A percentile compares a stretch with the other conserved stretches of the same genome.
These are phyloP conservation scores for Colletotrichum truncatum DNA, from an alignment of 2,329 filamentous ascomycete genomes.

Conservation along the genomic window DNA sequence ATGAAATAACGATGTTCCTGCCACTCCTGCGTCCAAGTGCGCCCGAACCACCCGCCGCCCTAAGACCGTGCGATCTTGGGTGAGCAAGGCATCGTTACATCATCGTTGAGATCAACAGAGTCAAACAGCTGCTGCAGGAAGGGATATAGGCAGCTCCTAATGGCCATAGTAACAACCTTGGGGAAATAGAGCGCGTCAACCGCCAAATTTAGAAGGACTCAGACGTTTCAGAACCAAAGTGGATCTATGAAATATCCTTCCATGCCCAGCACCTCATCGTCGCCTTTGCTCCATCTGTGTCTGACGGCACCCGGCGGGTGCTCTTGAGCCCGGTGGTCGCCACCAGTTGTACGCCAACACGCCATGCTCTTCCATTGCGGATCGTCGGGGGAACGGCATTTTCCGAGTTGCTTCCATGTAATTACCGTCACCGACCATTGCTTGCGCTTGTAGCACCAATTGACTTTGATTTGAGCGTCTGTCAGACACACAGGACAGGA, in stretches of 20 bases:
- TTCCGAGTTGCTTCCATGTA: conserved; percentile 26
- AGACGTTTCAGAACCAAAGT: no score
- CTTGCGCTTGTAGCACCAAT: background rate
- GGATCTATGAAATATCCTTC: conserved; percentile 17
- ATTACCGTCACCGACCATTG: conserved; percentile 21
- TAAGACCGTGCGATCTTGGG: no score
- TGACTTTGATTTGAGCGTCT: conserved; percentile 21
- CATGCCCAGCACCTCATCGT: conserved; percentile 9
- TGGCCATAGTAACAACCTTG: no score
- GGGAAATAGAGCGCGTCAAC: no score
- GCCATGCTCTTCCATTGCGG: conserved; percentile 10
- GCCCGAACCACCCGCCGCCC: no score
- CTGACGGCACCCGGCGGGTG: conserved; percentile 5
- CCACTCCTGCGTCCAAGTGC: no score
- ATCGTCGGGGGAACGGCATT: conserved; percentile 21
- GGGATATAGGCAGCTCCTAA: no score
- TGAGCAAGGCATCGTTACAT: no score
- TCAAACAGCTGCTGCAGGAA: no score
- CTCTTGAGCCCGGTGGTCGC: background rate
- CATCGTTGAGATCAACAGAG: no score
- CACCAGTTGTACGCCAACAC: background rate
- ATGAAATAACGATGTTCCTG: no score
- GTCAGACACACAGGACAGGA: conserved; percentile 27
- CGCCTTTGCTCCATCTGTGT: conserved; percentile 7
- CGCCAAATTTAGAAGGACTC: no score